Conservation (phyloP, 2,329 filamentous ascomycete genomes). For the Cordyceps farinosa region DNA sequence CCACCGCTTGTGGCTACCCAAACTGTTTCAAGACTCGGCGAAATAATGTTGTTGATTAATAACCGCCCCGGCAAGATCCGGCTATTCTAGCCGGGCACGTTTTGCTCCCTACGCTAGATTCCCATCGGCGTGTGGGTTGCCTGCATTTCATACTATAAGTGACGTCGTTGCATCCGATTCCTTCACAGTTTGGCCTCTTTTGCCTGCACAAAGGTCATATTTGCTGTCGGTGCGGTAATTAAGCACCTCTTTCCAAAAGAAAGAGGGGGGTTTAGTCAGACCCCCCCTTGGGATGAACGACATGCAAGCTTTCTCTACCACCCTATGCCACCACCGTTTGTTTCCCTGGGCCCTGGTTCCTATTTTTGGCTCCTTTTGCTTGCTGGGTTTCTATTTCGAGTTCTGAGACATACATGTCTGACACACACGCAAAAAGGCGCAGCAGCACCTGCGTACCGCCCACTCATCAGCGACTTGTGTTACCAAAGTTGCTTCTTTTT, state of each 20-base stretch:
- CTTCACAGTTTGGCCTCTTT: neutral
- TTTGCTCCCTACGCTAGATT: too few relatives aligned
- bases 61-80: conserved; percentile 4
- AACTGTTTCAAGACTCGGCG: neutral
- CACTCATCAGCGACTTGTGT: neutral
- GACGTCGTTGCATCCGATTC: neutral
- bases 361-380: too few relatives aligned
- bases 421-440: too few relatives aligned
- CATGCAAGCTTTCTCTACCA: too few relatives aligned
- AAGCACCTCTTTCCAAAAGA: neutral
- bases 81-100: neutral
- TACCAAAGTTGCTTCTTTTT: neutral
- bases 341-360: too few relatives aligned
- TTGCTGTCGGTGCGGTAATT: neutral
- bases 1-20: neutral
- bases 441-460: neutral
- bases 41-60: neutral
- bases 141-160: neutral
- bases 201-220: neutral
- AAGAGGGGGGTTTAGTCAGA: too few relatives aligned
- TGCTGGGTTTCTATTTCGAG: too few relatives aligned
- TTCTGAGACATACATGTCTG: too few relatives aligned
- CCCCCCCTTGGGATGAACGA: too few relatives aligned
- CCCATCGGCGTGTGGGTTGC: neutral
- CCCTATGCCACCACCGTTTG: too few relatives aligned